Percentiles rank a stretch among this genome's conserved stretches.
These are phyloP conservation scores for Sequoia sempervirens DNA, from an alignment of 75 land plant species.

Conservation along the genomic window DNA sequence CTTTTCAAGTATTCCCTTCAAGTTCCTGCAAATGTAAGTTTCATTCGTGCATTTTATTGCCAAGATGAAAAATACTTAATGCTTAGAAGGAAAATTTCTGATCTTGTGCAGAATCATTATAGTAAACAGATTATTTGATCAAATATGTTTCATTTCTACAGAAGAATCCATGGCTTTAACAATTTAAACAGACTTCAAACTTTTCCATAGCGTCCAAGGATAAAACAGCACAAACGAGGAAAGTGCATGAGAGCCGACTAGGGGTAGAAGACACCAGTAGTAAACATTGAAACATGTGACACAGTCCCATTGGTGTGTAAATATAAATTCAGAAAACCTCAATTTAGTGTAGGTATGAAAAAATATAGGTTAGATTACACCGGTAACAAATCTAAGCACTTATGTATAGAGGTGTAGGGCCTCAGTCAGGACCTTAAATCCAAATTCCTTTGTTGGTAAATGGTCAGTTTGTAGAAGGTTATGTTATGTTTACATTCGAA, in stretches of 20 bases:
- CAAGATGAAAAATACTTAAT: not conserved
- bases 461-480: not conserved
- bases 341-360: not conserved
- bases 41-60: not conserved
- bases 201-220: not conserved
- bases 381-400: not conserved
- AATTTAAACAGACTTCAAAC: not conserved
- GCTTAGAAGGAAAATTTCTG: not conserved
- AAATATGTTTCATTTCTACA: not conserved
- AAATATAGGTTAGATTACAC: not conserved
- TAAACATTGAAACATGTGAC: not conserved
- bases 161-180: not conserved
- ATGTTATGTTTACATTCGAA: not conserved
- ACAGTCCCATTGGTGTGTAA: not conserved
- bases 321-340: not conserved
- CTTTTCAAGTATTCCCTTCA: not conserved
- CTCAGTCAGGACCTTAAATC: not conserved
- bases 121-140: not conserved
- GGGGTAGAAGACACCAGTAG: not conserved
- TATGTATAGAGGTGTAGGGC: not conserved
- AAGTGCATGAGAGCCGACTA: not conserved
- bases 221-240: not conserved
- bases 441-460: not conserved
- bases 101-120: not conserved
- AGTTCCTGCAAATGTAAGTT: not conserved